Percentiles rank a stretch among this genome's conserved stretches.
Evolutionary conservation across 1,284 basidiomycete species (phyloP).

Genomic region (Earliella scabrosa): DNA sequence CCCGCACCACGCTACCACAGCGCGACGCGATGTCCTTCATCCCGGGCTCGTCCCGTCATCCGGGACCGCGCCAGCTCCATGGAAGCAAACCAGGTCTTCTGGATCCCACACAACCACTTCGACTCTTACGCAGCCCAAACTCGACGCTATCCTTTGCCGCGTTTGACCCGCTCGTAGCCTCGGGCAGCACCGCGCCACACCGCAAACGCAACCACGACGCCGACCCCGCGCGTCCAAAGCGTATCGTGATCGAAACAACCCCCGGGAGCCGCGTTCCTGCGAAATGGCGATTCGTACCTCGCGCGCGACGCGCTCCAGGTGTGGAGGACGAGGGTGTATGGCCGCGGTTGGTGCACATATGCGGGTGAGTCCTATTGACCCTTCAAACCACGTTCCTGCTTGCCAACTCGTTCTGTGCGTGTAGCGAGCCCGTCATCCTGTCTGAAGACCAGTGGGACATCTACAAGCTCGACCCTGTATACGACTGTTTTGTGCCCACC

Average conservation of each 20-base stretch:
- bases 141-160: conserved; percentile 67
- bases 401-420: background rate
- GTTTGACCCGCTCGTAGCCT: conserved; percentile 69
- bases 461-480: conserved; percentile 74
- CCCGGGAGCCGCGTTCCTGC: conserved; percentile 46
- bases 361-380: conserved; percentile 55
- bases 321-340: conserved; percentile 67
- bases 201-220: conserved; percentile 38
- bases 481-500: conserved; percentile 61
- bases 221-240: conserved; percentile 59
- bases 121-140: conserved; percentile 57
- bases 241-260: conserved; percentile 69
- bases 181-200: conserved; percentile 41
- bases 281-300: conserved; percentile 77
- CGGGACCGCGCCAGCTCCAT: conserved; percentile 19
- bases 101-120: conserved; percentile 59
- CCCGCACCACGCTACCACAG: background rate
- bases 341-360: conserved; percentile 67
- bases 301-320: conserved; percentile 57
- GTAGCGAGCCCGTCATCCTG: conserved; percentile 52
- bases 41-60: conserved; percentile 16
- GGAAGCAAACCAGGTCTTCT: conserved; percentile 56
- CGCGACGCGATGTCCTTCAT: conserved; percentile 20
- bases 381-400: background rate
- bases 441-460: conserved; percentile 83